Base-by-base conservation (phyloP, 768 basidiomycete genomes). In the Leucocoprinus sp. region DNA sequence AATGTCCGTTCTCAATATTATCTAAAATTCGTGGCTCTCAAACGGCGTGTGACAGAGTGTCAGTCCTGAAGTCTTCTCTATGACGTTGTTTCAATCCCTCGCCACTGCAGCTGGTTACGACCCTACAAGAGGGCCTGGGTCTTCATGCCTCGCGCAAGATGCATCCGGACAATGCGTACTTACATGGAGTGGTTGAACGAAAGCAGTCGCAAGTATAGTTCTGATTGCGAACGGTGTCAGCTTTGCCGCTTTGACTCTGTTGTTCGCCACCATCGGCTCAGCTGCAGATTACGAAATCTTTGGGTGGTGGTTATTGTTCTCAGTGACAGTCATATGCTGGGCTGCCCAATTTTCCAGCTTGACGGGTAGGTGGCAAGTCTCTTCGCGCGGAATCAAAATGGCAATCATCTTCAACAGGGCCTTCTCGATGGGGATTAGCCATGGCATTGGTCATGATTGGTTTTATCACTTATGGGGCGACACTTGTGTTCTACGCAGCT, bases 381-480 rank as follows among this genome's bases (percentile, higher is more conserved):
- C 5, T 24, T 11, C 26, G 12, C 17, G 35, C 24, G 33, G 11
- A n/a, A 19, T 24, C n/a, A 1, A 4, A 6, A 6, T 34, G 14
- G 41, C 8, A n/a, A 2, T 15, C 29, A 28, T 12, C 18, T 14
- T 27, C n/a, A 14, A 31, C 51, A 84, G 84, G 63, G 21, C 80
- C 84, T 1, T 70, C 70, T 19, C 72, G 79, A 12, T 92, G 89
- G 88, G 70, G 67, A n/a, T 64, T 72, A 2, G 83, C 82, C 0
- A 90, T 90, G 84, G 82, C 66, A 0, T 60, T 91, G 2, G 89
- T 81, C 59, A 85, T 91, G 72, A 63, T 86, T 22, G 80, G 84
- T 6, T 90, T 84, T 63, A 76, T 88, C 38, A 71, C 78, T 1
- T 90, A 87, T 50, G 85, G 85, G 0, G 86, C 85, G 2, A 86